A percentile compares a stretch with the other conserved stretches of the same genome.
These are phyloP conservation scores for Saccharomyces kudriavzevii DNA, from an alignment of 805 yeast genomes.

Conservation along the genomic window DNA sequence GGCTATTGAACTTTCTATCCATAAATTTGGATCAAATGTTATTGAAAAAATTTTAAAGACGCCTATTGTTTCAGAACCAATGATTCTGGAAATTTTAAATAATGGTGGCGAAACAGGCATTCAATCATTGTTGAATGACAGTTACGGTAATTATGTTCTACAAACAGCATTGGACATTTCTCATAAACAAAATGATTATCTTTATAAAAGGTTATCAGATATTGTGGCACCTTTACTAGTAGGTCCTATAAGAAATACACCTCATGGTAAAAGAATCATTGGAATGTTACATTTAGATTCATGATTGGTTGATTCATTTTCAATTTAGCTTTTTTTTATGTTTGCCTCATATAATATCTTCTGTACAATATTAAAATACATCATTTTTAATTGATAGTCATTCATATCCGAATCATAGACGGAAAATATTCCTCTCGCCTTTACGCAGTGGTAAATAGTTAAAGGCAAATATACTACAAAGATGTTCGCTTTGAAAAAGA, in stretches of 20 bases:
- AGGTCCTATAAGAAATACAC: conserved; percentile 70
- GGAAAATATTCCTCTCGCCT: neutral
- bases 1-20: conserved; percentile 52
- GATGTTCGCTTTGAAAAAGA: neutral
- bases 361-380: neutral
- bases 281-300: conserved; percentile 43
- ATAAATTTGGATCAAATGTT: conserved; percentile 90
- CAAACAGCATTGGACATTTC: conserved; percentile 78
- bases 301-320: neutral
- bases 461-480: neutral
- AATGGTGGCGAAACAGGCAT: conserved; percentile 28
- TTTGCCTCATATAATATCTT: conserved; percentile 1
- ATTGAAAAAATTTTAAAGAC: conserved; percentile 76
- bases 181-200: conserved; percentile 26
- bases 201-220: conserved; percentile 48
- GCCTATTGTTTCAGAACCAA: conserved; percentile 36
- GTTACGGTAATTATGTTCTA: conserved; percentile 88
- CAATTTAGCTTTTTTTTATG: neutral
- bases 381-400: neutral
- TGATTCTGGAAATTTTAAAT: conserved; percentile 44
- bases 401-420: neutral
- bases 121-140: conserved; percentile 66
- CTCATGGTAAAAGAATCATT: conserved; percentile 91
- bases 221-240: conserved; percentile 67
- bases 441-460: neutral